Percentiles rank a stretch among this genome's conserved stretches.
Evolutionary conservation across 1,284 basidiomycete genomes (phyloP).

Genomic region (Cutaneotrichosporon sp.): DNA sequence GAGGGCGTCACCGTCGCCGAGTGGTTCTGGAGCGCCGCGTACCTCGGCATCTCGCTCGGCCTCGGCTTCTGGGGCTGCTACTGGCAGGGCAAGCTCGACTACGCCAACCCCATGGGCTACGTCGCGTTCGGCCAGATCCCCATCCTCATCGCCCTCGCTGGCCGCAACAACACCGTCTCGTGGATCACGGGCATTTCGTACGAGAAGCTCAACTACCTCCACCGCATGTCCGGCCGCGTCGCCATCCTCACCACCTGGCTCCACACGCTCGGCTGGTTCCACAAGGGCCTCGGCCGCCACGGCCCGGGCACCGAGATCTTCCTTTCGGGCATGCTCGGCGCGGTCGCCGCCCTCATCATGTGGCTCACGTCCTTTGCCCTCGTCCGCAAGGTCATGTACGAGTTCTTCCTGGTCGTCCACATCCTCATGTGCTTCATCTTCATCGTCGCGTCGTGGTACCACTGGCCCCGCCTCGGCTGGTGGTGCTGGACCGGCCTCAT

Average conservation of each 20-base stretch:
- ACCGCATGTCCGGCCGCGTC: conserved; percentile 39
- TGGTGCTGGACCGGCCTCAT: conserved; percentile 15
- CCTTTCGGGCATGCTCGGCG: conserved; percentile 7
- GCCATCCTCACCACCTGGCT: conserved; percentile 38
- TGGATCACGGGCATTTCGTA: conserved; percentile 64
- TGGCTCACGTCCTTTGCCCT: conserved; percentile 54
- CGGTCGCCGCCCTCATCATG: conserved; percentile 39
- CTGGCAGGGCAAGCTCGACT: conserved; percentile 15
- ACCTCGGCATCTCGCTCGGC: conserved; percentile 21
- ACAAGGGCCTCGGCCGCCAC: conserved; percentile 21
- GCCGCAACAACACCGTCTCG: conserved; percentile 65
- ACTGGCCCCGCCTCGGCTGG: conserved; percentile 15
- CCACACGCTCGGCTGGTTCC: conserved; percentile 32
- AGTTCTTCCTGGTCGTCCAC: conserved; percentile 59
- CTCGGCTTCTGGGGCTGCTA: conserved; percentile 16
- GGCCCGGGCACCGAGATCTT: conserved; percentile 20
- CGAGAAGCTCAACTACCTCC: conserved; percentile 58
- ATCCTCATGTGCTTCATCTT: conserved; percentile 42
- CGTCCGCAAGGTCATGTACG: conserved; percentile 56
- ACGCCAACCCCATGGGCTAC: conserved; percentile 17
- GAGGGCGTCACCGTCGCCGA: conserved; percentile 13
- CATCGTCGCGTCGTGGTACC: conserved; percentile 25
- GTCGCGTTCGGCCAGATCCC: conserved; percentile 58
- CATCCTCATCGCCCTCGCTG: conserved; percentile 63
- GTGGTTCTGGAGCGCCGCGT: conserved; percentile 23